Percentiles rank a stretch among this genome's conserved stretches.
Evolutionary conservation across 108 stramenopile genomes (phyloP).

Genomic region (Cyclotella distinguenda): DNA sequence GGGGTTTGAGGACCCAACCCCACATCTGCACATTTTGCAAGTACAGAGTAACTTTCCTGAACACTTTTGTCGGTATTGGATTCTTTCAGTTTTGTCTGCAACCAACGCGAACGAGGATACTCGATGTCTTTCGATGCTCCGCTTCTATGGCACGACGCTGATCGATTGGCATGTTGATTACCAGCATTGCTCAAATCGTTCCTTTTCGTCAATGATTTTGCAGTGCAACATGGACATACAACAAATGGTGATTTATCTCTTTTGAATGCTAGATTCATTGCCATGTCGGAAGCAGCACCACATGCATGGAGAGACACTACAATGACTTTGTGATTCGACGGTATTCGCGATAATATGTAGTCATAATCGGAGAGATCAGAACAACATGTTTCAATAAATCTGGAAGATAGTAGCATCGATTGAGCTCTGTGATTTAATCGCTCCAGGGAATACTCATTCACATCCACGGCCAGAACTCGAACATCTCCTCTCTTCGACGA

Average conservation of each 20-base stretch:
- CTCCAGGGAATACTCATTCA: slow-evolving; percentile 25
- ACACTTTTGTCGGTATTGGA: neutral
- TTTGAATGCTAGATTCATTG: slow-evolving; percentile 35
- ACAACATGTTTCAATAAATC: slow-evolving; percentile 13
- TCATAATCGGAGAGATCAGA: slow-evolving; percentile 37
- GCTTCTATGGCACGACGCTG: slow-evolving; percentile 37
- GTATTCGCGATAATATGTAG: slow-evolving; percentile 21
- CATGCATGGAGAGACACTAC: slow-evolving; percentile 45
- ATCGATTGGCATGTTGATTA: slow-evolving; percentile 1
- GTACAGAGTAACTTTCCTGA: slow-evolving; percentile 12
- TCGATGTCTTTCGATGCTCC: slow-evolving; percentile 45
- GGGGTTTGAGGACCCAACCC: slow-evolving; percentile 58
- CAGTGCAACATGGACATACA: slow-evolving; percentile 47
- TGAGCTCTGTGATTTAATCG: slow-evolving; percentile 13
- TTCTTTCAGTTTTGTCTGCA: slow-evolving; percentile 15
- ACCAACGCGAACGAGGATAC: slow-evolving; percentile 49
- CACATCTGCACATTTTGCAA: slow-evolving; percentile 53
- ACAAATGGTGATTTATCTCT: slow-evolving; percentile 39
- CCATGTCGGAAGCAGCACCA: slow-evolving; percentile 47
- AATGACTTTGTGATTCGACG: slow-evolving; percentile 21
- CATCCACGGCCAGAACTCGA: slow-evolving; percentile 36
- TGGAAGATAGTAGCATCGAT: neutral
- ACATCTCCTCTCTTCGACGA: slow-evolving; percentile 5
- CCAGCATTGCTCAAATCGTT: neutral
- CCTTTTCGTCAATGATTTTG: slow-evolving; percentile 37